Base-by-base conservation (phyloP, 441 rosid species). In the Geranium incanum region DNA sequence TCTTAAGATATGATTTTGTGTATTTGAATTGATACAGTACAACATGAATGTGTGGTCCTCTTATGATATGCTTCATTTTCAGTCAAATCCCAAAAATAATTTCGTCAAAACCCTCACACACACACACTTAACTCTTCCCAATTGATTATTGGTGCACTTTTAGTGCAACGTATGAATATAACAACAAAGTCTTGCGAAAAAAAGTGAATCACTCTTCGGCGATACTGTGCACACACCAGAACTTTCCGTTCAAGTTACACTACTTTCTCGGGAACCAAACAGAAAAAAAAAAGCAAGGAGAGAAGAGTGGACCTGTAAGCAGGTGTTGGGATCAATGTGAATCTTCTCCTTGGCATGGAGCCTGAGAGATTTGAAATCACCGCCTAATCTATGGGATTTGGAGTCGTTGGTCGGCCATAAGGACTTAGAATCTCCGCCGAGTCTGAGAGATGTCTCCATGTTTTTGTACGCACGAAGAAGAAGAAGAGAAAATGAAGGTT, bases 361-460 rank as follows among this genome's bases (percentile, higher is more conserved):
- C 78, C 80, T 85, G 65, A 60, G 65, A 60, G 65, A 18, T 60
- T 60, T 60, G 12, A 60, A 21, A 60, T 60, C 65, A 60, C 65
- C 65, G 18, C 65, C 65, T 60, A 60, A 60, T 33, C 65, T 60
- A 60, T 60, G 65, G 3, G 65, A 60, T 60, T 60, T 60, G 0
- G 65, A 7, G 9, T 60, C 65, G 28, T n/a, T 60, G 33, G 65
- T 7, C 65, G 36, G 65, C 65, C 65, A 60, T 71, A 92, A 72
- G 75, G 88, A 80, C 80, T 75, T 95, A 66, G 92, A 85, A 70
- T 86, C 90, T 41, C 82, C 79, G 28, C 84, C 77, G 76, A 81
- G 88, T 71, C 97, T 87, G 69, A 95, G 82, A 60, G 97, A 95
- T 1, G 97, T 89, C 81, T 92, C 95, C 99, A 92, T 94, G 74